Evolutionary conservation across 768 basidiomycete genomes (phyloP), one percentile per base, ranked within the genome.

Genomic region (Tulasnella sp.): DNA sequence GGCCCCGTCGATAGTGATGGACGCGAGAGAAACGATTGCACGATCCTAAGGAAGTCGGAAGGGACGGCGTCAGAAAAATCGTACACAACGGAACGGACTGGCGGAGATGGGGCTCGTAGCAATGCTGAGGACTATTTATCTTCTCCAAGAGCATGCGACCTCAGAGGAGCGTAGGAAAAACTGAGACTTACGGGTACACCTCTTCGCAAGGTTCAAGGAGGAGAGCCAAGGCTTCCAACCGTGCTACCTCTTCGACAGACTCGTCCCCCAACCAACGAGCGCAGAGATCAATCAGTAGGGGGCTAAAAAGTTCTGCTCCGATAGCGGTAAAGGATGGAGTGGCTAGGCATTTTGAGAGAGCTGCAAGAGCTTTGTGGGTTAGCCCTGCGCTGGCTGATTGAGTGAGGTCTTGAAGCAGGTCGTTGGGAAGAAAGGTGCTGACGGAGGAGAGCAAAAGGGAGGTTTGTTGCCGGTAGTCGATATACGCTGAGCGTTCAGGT

Each of bases 221-320:
- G 22, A 82, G 77, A 2, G 84, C 83, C 20, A 86, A 73, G 0
- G 85, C 85, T 18, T 81, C 79, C 37, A 85, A 89, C 78, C 85
- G 80, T 34, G 90, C 89, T 34, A 87, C 83, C 80, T 88, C 86
- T 64, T 89, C 85, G 54, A 88, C 83, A 28, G 81, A 80, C 50
- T 84, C 78, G 11, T 88, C 86, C n/a, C 92, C 87, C 60, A 97
- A 84, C 96, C 95, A 98, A 83, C 94, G 86, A 4, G 93, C 93
- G 83, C 92, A 92, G 37, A 99, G 86, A 85, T 97, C 94, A 37
- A 93, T 83, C 54, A 96, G 85, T 76, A 98, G 86, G 4, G 97
- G 96, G 81, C 93, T 87, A 86, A 94, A 98, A 16, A 89, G 82
- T 8, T 86, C 87, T 28, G 93, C 90, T 81, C 98, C 88, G 18